A percentile compares a stretch with the other conserved stretches of the same genome.
These are phyloP conservation scores for Chaetomium tenue DNA, from an alignment of 495 filamentous ascomycete genomes.

Conservation along the genomic window DNA sequence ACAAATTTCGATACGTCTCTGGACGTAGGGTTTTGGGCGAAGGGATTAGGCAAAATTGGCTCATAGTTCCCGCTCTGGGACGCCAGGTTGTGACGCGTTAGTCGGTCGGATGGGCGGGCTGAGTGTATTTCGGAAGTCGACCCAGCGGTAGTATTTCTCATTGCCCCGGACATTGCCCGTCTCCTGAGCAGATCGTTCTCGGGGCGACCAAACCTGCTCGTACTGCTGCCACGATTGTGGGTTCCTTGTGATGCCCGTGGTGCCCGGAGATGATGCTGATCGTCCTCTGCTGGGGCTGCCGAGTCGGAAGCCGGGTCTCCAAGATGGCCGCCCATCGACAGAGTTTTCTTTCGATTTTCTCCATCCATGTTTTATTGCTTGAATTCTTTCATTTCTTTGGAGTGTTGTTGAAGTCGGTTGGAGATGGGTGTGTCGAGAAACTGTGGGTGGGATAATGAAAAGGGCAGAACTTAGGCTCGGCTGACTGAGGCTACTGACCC, in stretches of 20 bases:
- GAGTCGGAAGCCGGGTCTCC: background rate
- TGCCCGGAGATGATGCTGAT: background rate
- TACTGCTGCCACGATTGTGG: background rate
- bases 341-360: background rate
- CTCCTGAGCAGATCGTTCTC: background rate
- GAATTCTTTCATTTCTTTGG: background rate
- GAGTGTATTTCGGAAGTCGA: background rate
- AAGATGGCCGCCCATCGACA: background rate
- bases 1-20: background rate
- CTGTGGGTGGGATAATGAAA: too few species aligned
- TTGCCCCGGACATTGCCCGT: conserved; percentile 9
- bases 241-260: background rate
- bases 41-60: background rate
- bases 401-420: too few species aligned
- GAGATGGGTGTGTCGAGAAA: background rate
- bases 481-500: too few species aligned
- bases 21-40: too few species aligned
- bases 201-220: background rate
- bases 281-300: background rate
- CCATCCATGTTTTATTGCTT: background rate
- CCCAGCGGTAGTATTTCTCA: background rate
- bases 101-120: background rate
- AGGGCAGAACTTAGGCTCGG: too few species aligned
- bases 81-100: background rate
- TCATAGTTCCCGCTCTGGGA: background rate